Evolutionary conservation across 768 basidiomycete genomes (phyloP).

Genomic region (Mycena olivaceomarginata): DNA sequence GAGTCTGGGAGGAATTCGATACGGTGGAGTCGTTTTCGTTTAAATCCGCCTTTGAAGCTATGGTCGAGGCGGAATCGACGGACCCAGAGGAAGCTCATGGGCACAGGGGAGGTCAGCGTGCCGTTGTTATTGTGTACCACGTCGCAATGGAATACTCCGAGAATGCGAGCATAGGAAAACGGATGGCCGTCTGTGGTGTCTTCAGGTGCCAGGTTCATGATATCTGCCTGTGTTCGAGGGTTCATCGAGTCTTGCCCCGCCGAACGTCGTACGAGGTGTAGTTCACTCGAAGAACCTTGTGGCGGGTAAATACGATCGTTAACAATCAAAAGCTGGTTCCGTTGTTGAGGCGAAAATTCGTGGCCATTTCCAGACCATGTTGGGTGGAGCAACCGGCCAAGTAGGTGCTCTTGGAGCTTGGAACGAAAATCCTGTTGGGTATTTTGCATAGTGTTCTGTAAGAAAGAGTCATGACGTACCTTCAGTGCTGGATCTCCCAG

Average conservation of each 20-base stretch:
- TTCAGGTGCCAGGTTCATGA: too few species aligned
- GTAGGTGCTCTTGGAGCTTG: conserved; percentile 45
- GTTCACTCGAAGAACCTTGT: conserved; percentile 51
- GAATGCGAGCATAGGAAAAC: too few species aligned
- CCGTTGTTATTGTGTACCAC: too few species aligned
- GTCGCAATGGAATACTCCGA: too few species aligned
- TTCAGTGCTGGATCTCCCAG: conserved; percentile 52
- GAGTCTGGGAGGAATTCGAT: too few species aligned
- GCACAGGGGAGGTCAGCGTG: too few species aligned
- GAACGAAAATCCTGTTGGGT: conserved; percentile 48
- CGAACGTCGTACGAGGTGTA: conserved; percentile 55
- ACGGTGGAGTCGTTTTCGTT: too few species aligned
- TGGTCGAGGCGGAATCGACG: too few species aligned
- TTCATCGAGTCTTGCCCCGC: too few species aligned
- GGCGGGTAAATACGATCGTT: conserved; percentile 49
- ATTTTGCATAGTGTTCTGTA: background rate
- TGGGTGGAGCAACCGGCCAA: conserved; percentile 28
- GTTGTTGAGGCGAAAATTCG: conserved; percentile 30
- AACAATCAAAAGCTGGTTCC: conserved; percentile 26
- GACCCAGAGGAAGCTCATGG: too few species aligned
- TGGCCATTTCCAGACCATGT: conserved; percentile 38
- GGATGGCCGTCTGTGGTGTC: background rate
- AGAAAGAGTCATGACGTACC: conserved; percentile 42
- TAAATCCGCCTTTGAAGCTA: too few species aligned
- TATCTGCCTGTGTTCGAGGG: too few species aligned